Base-by-base conservation (phyloP, 768 basidiomycete species). In the Leccinum obscurum region DNA sequence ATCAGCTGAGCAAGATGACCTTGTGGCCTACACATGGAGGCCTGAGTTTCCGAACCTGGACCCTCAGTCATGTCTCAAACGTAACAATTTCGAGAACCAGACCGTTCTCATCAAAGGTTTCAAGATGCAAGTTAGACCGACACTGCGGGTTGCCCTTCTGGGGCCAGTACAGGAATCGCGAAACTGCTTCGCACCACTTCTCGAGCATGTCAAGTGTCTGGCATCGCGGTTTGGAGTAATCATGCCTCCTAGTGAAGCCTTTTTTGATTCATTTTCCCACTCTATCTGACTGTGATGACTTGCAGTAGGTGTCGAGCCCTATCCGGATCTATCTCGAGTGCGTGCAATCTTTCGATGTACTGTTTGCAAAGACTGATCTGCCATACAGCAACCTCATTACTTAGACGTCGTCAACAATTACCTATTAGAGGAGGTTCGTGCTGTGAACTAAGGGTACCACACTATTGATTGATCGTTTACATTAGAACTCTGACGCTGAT, bases 371-470 rank as follows among this genome's bases (percentile, higher is more conserved):
- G 6, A 26, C 5, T 15, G 6, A 54, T 7, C 2, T 9, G 20
- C 39, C 3, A 10, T 44, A 7, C 11, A 64, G 64, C 58, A 52
- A 1, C 9, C 49, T 46, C 62, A 64, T 30, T 56, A 58, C 20
- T 52, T 50, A 1, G 62, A 64, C 10, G 6, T 20, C 9, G 59
- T 64, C 26, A 64, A 64, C 28, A 51, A 32, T 46, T 58, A 24
- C 22, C 22, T 58, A 11, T n/a, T 65, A 11, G 54, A 63, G 5
- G 57, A 50, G 56, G 64, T 65, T 44, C 3, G 62, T 10, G 1
- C 10, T 2, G 4, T 15, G 7, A 20, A 34, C 20, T 2, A 14
- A 13, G 9, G 6, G 15, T n/a, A 11, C 4, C 2, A 41, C 15
- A 10, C 4, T 11, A 28, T 4, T 37, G 37, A 56, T 28, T 53